Evolutionary conservation across 1,284 basidiomycete species (phyloP), one percentile per base, ranked within the genome.

Genomic region (Takashimella koratensis): DNA sequence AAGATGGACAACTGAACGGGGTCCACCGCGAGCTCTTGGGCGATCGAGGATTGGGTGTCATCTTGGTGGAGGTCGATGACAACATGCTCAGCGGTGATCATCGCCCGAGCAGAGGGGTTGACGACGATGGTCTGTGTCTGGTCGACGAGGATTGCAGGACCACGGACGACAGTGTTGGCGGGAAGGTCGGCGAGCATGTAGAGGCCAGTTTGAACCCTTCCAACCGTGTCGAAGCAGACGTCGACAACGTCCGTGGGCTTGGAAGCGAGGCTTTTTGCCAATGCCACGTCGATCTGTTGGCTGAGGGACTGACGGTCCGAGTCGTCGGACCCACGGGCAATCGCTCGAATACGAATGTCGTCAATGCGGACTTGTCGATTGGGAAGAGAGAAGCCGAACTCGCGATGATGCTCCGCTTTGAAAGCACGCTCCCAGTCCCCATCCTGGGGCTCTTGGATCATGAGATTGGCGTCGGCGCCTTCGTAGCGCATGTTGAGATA

Each of bases 121-220:
- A 69, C 56, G 49, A 74, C 63, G 26, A 73, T 66, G 2, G 71
- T 73, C 53, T 73, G 71, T 4, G 71, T 73, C 26, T 54, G 63
- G 45, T 73, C 71, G 30, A 71, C 65, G 47, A 73, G 54, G 41
- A 71, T 49, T 2, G 71, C 70, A 2, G 71, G 71, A 21, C 71
- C 73, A 4, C 56, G 69, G 26, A 97, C 79, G 23, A 79, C 76
- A 55, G 90, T 85, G 3, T 92, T 92, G 4, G 83, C 75, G 0
- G 77, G 75, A 49, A 97, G 71, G 11, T 79, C 76, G 43, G 83
- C 83, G 54, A 97, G 76, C 62, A 86, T 70, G 71, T 82, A 91
- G 20, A 97, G 86, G 0, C 90, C 90, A 0, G 90, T 91, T 49
- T 88, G 80, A 40, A 83, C 74, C 16, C 68, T 51, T 19, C 51